Base-by-base conservation (phyloP, 2,329 filamentous ascomycete genomes). In the Penicillium sp. region DNA sequence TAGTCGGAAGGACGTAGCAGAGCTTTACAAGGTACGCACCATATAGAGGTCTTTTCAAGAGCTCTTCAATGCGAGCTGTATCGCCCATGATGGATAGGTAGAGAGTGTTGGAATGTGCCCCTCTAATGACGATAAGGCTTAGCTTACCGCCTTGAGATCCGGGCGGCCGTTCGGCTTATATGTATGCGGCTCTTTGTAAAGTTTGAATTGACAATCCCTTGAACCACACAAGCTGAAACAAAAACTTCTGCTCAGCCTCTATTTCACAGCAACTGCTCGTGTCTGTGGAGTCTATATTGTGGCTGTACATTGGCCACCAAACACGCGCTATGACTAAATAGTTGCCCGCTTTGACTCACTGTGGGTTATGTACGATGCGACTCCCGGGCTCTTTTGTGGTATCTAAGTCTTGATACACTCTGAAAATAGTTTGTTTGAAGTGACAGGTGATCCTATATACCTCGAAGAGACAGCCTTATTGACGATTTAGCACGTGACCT, bases 31-130 rank as follows among this genome's bases (percentile, higher is more conserved):
- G 6, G 41, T 7, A 35, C 71, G 41, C 54, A 79, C 77, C 74
- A 64, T 81, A 81, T 24, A 81, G 65, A 30, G 79, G 77, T 36
- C 74, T 74, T 62, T 75, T 77, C 28, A 80, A 54, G 7, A 79
- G 62, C 50, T 72, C 70, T 46, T 73, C 68, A 27, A 63, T 53
- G n/a, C 50, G 55, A 30, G 50, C 50, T 18, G 57, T 54, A 46
- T 66, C 63, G 16, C 52, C 61, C 60, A 62, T 62, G 48, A 39
- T 54, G 44, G 39, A 24, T 54, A 22, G 48, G 53, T 57, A 44
- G 53, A 31, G 16, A 28, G 18, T 49, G 45, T 46, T 33, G 36
- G 24, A 47, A 51, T 51, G 44, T 57, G 50, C 54, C 58, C 57
- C 55, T 60, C 58, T 48, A 59, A 53, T 59, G 58, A 61, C 52